These are phyloP conservation scores for Phlegmacium glaucopus DNA, from an alignment of 768 basidiomycete genomes.

Conservation along the genomic window DNA sequence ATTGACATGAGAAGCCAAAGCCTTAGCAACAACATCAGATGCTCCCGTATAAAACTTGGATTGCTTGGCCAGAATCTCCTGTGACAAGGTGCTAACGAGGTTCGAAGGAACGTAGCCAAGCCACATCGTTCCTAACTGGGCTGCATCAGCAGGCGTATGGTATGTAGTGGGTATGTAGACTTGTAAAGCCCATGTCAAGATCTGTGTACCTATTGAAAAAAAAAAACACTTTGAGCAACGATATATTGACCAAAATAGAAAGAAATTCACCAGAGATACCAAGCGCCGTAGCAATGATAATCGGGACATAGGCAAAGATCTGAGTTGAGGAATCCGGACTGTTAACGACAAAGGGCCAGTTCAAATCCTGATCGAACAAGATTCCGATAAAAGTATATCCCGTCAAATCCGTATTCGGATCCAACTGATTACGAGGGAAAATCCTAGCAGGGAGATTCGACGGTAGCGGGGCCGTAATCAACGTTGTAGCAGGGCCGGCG, in stretches of 20 bases:
- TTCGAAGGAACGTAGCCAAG: conserved; percentile 62
- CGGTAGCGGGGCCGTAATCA: conserved; percentile 45
- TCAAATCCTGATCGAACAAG: conserved; percentile 54
- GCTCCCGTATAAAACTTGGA: conserved; percentile 66
- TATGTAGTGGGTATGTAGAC: conserved; percentile 67
- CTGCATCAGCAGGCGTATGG: conserved; percentile 40
- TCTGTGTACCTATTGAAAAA: conserved; percentile 24
- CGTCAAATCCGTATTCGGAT: conserved; percentile 23
- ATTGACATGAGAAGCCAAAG: conserved; percentile 68
- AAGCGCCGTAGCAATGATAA: conserved; percentile 31
- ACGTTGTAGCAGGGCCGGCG: conserved; percentile 24
- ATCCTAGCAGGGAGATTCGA: conserved; percentile 59
- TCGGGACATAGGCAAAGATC: conserved; percentile 71
- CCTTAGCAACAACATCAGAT: conserved; percentile 37
- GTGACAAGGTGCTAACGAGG: conserved; percentile 57
- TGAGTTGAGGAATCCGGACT: conserved; percentile 62
- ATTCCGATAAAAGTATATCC: conserved; percentile 57
- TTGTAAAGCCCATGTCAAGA: conserved; percentile 53
- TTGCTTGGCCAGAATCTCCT: conserved; percentile 55
- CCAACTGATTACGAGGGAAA: conserved; percentile 36
- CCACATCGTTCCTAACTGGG: conserved; percentile 63
- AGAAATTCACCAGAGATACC: conserved; percentile 31
- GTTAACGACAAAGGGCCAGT: conserved; percentile 67
- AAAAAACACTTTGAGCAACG: conserved; percentile 2
- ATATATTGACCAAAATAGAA: conserved; percentile 9